Base-by-base conservation (phyloP, 1,284 basidiomycete species). In the Heliocybe sulcata region DNA sequence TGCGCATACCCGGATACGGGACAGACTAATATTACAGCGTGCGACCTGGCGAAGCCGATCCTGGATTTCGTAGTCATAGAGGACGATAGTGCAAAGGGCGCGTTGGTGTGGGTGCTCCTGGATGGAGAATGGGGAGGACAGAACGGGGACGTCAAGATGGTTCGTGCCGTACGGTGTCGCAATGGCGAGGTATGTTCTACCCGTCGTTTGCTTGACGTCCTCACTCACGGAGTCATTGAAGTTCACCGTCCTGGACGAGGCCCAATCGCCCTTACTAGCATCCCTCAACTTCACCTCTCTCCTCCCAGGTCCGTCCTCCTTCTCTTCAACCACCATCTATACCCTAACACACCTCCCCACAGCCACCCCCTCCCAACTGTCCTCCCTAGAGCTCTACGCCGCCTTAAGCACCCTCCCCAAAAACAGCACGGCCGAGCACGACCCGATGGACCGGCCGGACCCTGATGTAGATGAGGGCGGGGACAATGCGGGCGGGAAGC, bases 401-500 rank as follows among this genome's bases (percentile, higher is more conserved):
- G 72, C 77, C 45, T 72, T 91, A 19, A 67, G 71, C 0, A 72
- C 77, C 14, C 70, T 90, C 60, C 88, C 88, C 0, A 91, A 91
- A 64, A 76, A 77, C 58, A 67, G 71, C 22, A 77, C 80, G 27
- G 71, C 61, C 2, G 73, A 74, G 47, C 72, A 74, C 56, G 74
- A 76, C 54, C 69, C 68, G n/a, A 72, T 71, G 61, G 67, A 68
- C 26, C 69, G 66, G 3, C 23, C 47, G 12, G 55, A 57, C 35
- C 51, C 56, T 25, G 55, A 54, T 50, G 48, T 42, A 20, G 20
- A 48, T 26, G 55, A 35, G 20, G 51, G 33, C 31, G 53, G 26
- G 31, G 47, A 9, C 14, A 35, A 47, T 35, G 29, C 35, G 26
- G 54, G 56, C 49, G 51, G 23, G 9, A 54, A 56, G 42, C 53